A percentile compares a stretch with the other conserved stretches of the same genome.
Evolutionary conservation across 805 yeast species (phyloP).

Genomic region (Candida suzukii): DNA sequence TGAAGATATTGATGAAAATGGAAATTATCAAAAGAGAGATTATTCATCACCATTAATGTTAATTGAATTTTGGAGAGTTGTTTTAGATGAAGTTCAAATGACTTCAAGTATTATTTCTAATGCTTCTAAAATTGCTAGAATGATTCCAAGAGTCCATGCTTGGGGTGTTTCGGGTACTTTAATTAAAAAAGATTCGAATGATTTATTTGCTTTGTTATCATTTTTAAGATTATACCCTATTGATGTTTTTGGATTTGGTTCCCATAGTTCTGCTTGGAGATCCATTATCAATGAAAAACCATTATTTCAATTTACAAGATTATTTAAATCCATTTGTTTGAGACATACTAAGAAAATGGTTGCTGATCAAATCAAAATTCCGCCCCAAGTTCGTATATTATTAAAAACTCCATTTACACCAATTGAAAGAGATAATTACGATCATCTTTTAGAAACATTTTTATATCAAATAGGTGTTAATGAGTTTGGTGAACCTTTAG

Average conservation of each 20-base stretch:
- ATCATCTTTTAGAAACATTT: slow-evolving; percentile 55
- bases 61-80: slow-evolving; percentile 82
- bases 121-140: slow-evolving; percentile 72
- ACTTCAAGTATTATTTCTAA: slow-evolving; percentile 65
- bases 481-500: slow-evolving; percentile 42
- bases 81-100: slow-evolving; percentile 94
- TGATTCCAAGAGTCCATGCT: slow-evolving; percentile 79
- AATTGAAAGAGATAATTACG: slow-evolving; percentile 80
- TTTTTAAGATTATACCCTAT: slow-evolving; percentile 70
- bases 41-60: slow-evolving; percentile 79
- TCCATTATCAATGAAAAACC: slow-evolving; percentile 18
- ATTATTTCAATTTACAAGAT: slow-evolving; percentile 34
- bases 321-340: slow-evolving; percentile 52
- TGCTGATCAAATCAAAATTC: slow-evolving; percentile 64
- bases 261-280: slow-evolving; percentile 21
- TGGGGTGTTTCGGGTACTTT: slow-evolving; percentile 99
- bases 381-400: slow-evolving; percentile 67
- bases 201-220: slow-evolving; percentile 62
- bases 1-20: slow-evolving; percentile 15
- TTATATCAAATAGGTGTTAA: slow-evolving; percentile 45
- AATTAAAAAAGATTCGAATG: slow-evolving; percentile 56
- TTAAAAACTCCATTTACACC: slow-evolving; percentile 71
- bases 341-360: slow-evolving; percentile 87
- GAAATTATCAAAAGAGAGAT: slow-evolving; percentile 31
- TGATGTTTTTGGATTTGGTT: slow-evolving; percentile 16